These are phyloP conservation scores for Stachybotrys elegans DNA, from an alignment of 2,329 filamentous ascomycete species.

Conservation along the genomic window DNA sequence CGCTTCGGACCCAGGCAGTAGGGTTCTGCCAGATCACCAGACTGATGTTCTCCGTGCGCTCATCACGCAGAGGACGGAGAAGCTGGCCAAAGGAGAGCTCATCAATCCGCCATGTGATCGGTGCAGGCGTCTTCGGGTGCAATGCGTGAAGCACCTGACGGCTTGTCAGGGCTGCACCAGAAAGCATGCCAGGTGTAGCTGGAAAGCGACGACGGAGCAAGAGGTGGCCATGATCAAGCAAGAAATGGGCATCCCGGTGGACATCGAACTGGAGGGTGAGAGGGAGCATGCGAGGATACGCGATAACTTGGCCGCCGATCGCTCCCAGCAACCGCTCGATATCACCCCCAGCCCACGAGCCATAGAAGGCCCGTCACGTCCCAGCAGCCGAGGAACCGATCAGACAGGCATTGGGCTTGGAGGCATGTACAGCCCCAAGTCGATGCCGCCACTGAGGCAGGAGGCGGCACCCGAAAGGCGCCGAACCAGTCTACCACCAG, in stretches of 20 bases:
- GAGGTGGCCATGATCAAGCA: slow-evolving; percentile 42
- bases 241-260: slow-evolving; percentile 17
- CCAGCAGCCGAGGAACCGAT: not conserved
- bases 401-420: not conserved
- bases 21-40: slow-evolving; percentile 17
- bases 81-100: slow-evolving; percentile 64
- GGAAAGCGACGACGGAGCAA: slow-evolving; percentile 73
- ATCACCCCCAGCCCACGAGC: slow-evolving; percentile 1
- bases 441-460: not conserved
- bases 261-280: slow-evolving; percentile 6
- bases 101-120: slow-evolving; percentile 82
- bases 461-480: not conserved
- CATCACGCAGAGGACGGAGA: slow-evolving; percentile 72
- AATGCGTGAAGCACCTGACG: slow-evolving; percentile 80
- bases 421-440: not conserved
- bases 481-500: not conserved
- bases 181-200: slow-evolving; percentile 84
- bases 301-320: not conserved
- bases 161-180: slow-evolving; percentile 84
- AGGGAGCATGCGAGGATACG: not conserved
- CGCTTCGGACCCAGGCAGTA: slow-evolving; percentile 17
- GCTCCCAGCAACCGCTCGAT: slow-evolving; percentile 2
- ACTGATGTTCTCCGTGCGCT: slow-evolving; percentile 39
- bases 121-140: slow-evolving; percentile 72
- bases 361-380: not conserved